Percentiles rank a stretch among this genome's conserved stretches.
These are phyloP conservation scores for Begonia peltatifolia DNA, from an alignment of 306 rosid species.

Conservation along the genomic window DNA sequence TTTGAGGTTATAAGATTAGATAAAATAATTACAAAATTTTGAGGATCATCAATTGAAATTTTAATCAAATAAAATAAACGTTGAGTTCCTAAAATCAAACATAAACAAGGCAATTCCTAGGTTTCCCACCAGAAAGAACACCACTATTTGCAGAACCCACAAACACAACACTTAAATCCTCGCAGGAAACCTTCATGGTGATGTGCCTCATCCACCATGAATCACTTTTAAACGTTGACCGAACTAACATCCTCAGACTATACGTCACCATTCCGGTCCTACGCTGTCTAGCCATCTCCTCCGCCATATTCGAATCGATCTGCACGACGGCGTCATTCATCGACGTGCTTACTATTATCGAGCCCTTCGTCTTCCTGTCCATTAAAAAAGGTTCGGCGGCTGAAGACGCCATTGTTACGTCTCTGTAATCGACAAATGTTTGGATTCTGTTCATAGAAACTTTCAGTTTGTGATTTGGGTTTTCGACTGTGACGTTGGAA, in stretches of 20 bases:
- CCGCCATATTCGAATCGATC: neutral
- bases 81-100: neutral
- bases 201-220: slow-evolving; percentile 3
- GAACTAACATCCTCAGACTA: slow-evolving; percentile 11
- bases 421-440: slow-evolving; percentile 12
- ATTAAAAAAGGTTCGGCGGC: slow-evolving; percentile 10
- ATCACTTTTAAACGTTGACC: slow-evolving; percentile 3
- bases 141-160: slow-evolving; percentile 2
- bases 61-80: neutral
- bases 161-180: slow-evolving; percentile 27
- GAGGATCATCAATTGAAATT: too few relatives aligned
- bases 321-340: slow-evolving; percentile 5
- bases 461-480: slow-evolving; percentile 14
- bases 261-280: slow-evolving; percentile 12
- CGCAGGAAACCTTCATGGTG: slow-evolving; percentile 16
- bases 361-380: neutral
- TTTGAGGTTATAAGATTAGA: too few relatives aligned
- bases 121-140: neutral
- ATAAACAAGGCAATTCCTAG: slow-evolving; percentile 5
- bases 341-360: slow-evolving; percentile 6
- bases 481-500: slow-evolving; percentile 9
- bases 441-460: slow-evolving; percentile 5
- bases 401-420: slow-evolving; percentile 2
- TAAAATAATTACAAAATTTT: too few relatives aligned
- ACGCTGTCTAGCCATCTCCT: slow-evolving; percentile 15